Conservation (phyloP, 257 asterid species). For the Buddleja alternifolia region DNA sequence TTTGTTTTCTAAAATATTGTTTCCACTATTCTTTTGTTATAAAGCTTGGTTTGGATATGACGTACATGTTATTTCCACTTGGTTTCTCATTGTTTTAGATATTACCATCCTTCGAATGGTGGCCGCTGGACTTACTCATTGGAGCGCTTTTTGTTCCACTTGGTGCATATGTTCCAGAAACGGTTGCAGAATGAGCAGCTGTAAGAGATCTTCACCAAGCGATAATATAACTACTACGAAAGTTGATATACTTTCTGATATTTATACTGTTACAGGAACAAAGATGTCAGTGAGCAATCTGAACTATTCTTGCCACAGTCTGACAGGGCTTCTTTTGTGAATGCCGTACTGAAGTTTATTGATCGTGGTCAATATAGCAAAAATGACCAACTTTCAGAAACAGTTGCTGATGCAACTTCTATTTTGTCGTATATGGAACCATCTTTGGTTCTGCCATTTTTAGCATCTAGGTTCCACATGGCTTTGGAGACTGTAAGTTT, state of each 20-base stretch:
- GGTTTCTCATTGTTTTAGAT: conserved; percentile 48
- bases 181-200: conserved; percentile 89
- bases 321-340: conserved; percentile 84
- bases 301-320: conserved; percentile 60
- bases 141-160: conserved; percentile 82
- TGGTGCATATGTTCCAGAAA: conserved; percentile 76
- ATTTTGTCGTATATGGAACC: conserved; percentile 94
- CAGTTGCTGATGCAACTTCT: conserved; percentile 94
- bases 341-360: conserved; percentile 73
- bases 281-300: conserved; percentile 52
- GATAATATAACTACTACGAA: conserved; percentile 13
- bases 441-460: conserved; percentile 87
- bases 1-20: conserved; percentile 52
- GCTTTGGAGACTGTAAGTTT: conserved; percentile 97
- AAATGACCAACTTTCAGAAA: conserved; percentile 86
- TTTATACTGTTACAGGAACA: conserved; percentile 61
- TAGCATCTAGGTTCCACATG: conserved; percentile 93
- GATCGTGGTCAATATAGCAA: conserved; percentile 99
- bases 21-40: conserved; percentile 8
- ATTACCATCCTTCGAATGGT: conserved; percentile 99
- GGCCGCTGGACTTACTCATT: conserved; percentile 97
- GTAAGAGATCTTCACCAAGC: conserved; percentile 53
- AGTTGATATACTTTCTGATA: conserved; percentile 34
- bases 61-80: conserved; percentile 14
- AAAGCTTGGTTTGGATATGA: conserved; percentile 18